Base-by-base conservation (phyloP, 768 basidiomycete species). In the Boletales sp. region DNA sequence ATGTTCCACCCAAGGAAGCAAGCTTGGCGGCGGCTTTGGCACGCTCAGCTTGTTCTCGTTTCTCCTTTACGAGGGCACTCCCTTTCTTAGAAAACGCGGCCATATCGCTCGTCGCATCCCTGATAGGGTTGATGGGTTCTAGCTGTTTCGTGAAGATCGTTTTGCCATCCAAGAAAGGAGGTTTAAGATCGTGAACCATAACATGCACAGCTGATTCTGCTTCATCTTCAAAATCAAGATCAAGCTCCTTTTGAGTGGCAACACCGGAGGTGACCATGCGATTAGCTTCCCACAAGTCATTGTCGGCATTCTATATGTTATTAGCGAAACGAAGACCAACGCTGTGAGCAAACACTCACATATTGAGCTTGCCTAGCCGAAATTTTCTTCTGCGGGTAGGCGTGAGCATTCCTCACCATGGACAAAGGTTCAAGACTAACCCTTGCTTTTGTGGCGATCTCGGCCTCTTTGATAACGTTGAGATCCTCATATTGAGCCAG, bases 281-380 rank as follows among this genome's bases (percentile, higher is more conserved):
- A 64, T 98, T 98, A 8, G 90, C 90, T 74, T 99, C 97, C 97
- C 97, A 99, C 11, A 95, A 73, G 61, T 99, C 97, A 61, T 97
- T 98, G 68, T 99, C 97, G 19, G 92, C 92, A 60, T 98, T 97
- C 90, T 94, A 62, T 59, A 27, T 64, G 60, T 61, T 34, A 1
- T 34, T 13, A 34, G 15, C 11, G 15, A 34, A 34, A 66, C 53
- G 38, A 49, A 21, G 10, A n/a, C 19, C 17, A 2, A 12, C 11
- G n/a, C 43, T 19, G 24, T 9, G 14, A 47, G 31, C 15, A 14
- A 5, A 1, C 5, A 74, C 89, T 59, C 59, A 94, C 92, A 66
- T 94, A 97, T 83, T 97, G 94, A 0, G 94, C 94, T 69, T 98
- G 94, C 50, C 87, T 78, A 5, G 97, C 97, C 1, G 94, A 95